Evolutionary conservation across 164 flowering plant genomes (phyloP), one percentile per base, ranked within the genome.

Genomic region (Annona cherimola): DNA sequence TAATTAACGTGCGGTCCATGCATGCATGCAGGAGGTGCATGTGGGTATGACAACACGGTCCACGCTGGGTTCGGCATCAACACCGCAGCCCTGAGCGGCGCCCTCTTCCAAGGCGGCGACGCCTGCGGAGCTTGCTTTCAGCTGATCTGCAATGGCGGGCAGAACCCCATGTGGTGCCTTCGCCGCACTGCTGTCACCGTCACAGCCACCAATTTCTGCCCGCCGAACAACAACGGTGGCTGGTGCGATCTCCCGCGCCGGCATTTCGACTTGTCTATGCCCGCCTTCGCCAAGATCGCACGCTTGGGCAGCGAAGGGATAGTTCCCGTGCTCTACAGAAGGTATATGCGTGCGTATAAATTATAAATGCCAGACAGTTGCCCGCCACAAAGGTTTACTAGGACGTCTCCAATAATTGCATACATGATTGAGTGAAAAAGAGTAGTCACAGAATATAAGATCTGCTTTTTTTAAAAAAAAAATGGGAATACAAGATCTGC

Each of bases 141-240:
- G 67, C 74, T 92, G 1, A 84, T 39, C 59, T 90, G 96, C 75
- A 70, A 86, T 73, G 81, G 67, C 43, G 65, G 66, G 72, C 61
- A 67, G 2, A 91, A 90, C 71, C 90, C 85, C 0, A 84, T 83
- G 72, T 90, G 96, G 94, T 90, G 96, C 73, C 74, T 86, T 62
- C 73, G 83, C 1, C 63, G 63, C 14, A 77, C 80, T 0, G 19
- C 62, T 0, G 86, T 92, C 14, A 83, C 85, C 12, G 71, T 90
- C 3, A 92, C 98, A 0, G 90, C 94, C 79, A 92, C 98, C 71
- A 90, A 92, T 75, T 89, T 89, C 81, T 92, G 98, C 83, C 97
- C 97, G 39, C 81, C 93, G 0, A 88, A 92, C 79, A 84, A 90
- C 77, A 73, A 84, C 11, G 94, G 96, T 5, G 97, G 97, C 18